Conservation (phyloP, 2,329 filamentous ascomycete species). For the Hortaea sp. region DNA sequence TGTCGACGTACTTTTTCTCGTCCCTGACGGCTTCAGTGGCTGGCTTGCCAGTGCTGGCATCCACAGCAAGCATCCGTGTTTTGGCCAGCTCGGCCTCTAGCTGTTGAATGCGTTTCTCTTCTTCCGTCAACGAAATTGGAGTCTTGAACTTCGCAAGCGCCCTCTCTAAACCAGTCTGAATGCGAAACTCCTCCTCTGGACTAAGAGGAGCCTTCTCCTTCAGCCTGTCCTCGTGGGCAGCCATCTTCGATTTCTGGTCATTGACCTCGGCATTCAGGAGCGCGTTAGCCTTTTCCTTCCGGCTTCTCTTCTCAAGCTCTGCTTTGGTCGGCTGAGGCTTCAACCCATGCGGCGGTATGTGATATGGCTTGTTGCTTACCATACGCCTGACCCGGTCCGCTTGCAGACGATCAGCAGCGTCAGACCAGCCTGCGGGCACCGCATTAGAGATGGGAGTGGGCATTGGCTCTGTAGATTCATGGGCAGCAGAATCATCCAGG, state of each 20-base stretch:
- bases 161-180: neutral
- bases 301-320: constrained; percentile 11
- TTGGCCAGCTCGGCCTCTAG: neutral
- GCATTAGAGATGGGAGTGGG: constrained; percentile 1
- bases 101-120: neutral
- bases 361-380: constrained; percentile 2
- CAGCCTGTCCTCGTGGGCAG: constrained; percentile 1
- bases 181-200: neutral
- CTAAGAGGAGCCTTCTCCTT: neutral
- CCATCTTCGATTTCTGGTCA: constrained; percentile 19
- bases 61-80: neutral
- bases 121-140: neutral
- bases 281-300: constrained; percentile 16
- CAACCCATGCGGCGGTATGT: constrained; percentile 1
- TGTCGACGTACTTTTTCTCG: constrained; percentile 10
- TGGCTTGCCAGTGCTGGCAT: neutral
- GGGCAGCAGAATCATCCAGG: constrained; percentile 21
- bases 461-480: constrained; percentile 20
- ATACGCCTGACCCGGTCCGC: constrained; percentile 19
- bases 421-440: constrained; percentile 17
- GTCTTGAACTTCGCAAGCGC: neutral
- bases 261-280: constrained; percentile 14
- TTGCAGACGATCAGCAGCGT: constrained; percentile 19
- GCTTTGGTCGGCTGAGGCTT: constrained; percentile 4
- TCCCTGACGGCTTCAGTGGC: neutral